Base-by-base conservation (phyloP, 305 asterid species). In the Rubia tinctorum region DNA sequence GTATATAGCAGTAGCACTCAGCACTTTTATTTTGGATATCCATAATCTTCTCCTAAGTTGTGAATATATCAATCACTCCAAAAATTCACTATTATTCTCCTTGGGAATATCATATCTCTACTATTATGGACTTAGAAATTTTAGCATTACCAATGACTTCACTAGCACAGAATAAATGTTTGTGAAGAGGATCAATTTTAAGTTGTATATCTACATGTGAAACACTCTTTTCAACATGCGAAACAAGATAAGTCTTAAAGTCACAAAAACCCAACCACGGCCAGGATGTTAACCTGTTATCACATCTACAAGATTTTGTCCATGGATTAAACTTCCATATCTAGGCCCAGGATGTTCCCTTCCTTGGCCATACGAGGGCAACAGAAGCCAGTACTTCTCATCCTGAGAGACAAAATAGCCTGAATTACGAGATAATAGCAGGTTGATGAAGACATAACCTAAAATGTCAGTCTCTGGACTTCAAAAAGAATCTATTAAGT, bases 271-370 rank as follows among this genome's bases (percentile, higher is more conserved):
- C 17, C 37, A 75, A 58, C 23, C 22, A 74, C 73, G 6, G 51
- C 72, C 22, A 30, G 73, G 73, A 80, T 42, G 76, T 90, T 77
- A 77, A 93, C 96, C 94, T 79, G 94, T 91, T 62, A 91, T 88
- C 49, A 91, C 90, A 80, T 93, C 98, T 83, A 80, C 85, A 80
- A 93, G 98, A 81, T 88, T 88, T 85, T 91, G 97, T 30, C 98
- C 98, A 78, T 93, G 98, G 82, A 93, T 93, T 76, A 91, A 80
- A 78, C 98, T 93, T 78, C 98, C 98, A 80, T 91, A 93, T 79
- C 98, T 84, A 45, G 97, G 96, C 74, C 98, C 97, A 22, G 88
- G 93, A 81, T 90, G 97, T 80, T 93, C 98, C 85, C 97, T 90
- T 60, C 98, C 98, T 45, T 84, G 79, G 56, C 98, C 98, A 83